Base-by-base conservation (phyloP, 2,329 filamentous ascomycete species). In the Pestalotiopsis sp. region DNA sequence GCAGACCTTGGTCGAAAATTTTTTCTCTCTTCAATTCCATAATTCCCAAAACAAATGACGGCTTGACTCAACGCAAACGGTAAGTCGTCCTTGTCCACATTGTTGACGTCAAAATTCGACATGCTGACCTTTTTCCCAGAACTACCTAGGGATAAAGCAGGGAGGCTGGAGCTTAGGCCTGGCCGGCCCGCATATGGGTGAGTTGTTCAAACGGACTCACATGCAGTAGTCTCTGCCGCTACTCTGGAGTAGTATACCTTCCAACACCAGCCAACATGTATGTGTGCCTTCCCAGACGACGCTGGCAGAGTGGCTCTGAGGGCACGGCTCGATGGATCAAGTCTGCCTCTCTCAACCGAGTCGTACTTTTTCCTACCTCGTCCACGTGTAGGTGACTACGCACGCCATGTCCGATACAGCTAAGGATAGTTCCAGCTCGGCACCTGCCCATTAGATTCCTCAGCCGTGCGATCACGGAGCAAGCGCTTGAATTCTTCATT, bases 131-230 rank as follows among this genome's bases (percentile, higher is more conserved):
- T 23, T 7, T 13, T 11, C 17, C 20, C 31, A 14, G 39, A 49
- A n/a, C 41, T 64, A 25, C 27, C 36, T 3, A n/a, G 17, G 7
- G n/a, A 14, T 20, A 52, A 20, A n/a, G 17, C 45, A 52, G 45
- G 17, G 45, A n/a, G 45, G 17, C 17, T 52, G 45, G 17, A 17
- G 17, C 45, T 20, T 20, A n/a, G 45, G 45, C 45, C 45, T 52
- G 45, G 45, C 45, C 45, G 36, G 23, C 38, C n/a, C 41, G 62
- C 62, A 65, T 49, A 65, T 65, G 38, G 12, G 45, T 65, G 62
- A 65, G 38, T 65, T 65, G 38, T 45, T 65, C 20, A 31, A 63
- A 36, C 61, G 39, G 57, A 23, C 36, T 38, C 36, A 52, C 45
- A 52, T 52, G 45, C 45, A 52, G 45, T 52, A 52, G 45, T 52